A percentile compares a stretch with the other conserved stretches of the same genome.
Evolutionary conservation across 805 yeast species (phyloP).

Genomic region (Starmerella cellae): DNA sequence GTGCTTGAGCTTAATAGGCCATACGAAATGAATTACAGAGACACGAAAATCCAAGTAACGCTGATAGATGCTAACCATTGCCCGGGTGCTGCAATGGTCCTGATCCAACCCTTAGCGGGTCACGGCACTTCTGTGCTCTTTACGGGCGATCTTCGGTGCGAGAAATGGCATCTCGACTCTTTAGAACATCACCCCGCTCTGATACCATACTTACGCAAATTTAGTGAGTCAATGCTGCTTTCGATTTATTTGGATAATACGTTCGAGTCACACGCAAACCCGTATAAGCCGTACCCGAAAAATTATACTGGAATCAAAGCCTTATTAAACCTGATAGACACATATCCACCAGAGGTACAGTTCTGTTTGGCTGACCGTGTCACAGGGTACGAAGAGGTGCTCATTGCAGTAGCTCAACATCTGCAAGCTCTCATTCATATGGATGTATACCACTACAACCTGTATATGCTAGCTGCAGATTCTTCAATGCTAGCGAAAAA

Average conservation of each 20-base stretch:
- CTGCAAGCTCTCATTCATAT: constrained; percentile 26
- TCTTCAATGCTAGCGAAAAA: constrained; percentile 16
- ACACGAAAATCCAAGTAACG: constrained; percentile 28
- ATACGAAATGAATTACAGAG: constrained; percentile 11
- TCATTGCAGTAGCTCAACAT: constrained; percentile 30
- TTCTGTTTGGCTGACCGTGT: constrained; percentile 32
- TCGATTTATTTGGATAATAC: constrained; percentile 45
- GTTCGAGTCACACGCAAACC: constrained; percentile 38
- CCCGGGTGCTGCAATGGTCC: constrained; percentile 45
- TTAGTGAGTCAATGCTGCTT: constrained; percentile 23
- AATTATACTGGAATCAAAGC: constrained; percentile 33
- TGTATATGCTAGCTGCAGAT: constrained; percentile 22
- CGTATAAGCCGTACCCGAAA: constrained; percentile 34
- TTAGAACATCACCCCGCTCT: constrained; percentile 32
- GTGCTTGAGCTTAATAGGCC: constrained; percentile 14
- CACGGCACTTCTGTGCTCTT: constrained; percentile 30
- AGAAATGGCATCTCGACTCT: constrained; percentile 37
- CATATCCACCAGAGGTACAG: constrained; percentile 34
- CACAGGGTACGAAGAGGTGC: constrained; percentile 43
- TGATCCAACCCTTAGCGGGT: constrained; percentile 29
- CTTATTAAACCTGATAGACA: constrained; percentile 27
- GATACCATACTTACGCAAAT: constrained; percentile 29
- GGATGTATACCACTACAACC: constrained; percentile 21
- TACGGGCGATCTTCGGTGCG: constrained; percentile 50
- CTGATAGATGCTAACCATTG: constrained; percentile 44